Base-by-base conservation (phyloP, 2,329 filamentous ascomycete species). In the Hawksworthiomyces lignivorus region DNA sequence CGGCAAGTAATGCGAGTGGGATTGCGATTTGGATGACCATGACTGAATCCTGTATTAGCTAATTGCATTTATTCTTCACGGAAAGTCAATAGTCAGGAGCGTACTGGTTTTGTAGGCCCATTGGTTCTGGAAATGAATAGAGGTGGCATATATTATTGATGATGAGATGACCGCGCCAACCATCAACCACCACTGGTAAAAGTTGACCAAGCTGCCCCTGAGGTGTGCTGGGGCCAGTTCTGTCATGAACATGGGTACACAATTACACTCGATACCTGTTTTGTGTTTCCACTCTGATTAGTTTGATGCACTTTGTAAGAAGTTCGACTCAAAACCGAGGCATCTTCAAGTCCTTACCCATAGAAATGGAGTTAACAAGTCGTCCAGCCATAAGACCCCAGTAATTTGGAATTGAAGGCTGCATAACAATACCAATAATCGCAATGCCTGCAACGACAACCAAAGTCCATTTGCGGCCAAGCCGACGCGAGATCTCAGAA, bases 191-290 rank as follows among this genome's bases (percentile, higher is more conserved):
- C 30, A 30, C 32, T 20, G 45, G 39, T 47, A 49, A 30, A 42
- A 47, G 39, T 45, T 47, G 41, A 46, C 39, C 33, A 51, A 24
- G 20, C 36, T 46, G 7, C 48, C 50, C 4, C 50, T 44, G 7
- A 52, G 29, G 12, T 32, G 34, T 7, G 44, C 36, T 0, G 50
- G 48, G 3, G 46, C 44, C 7, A 49, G 44, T 39, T 52, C 48
- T 1, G 46, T 41, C 32, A 50, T 42, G 21, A 47, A 52, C 15
- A 52, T 48, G 5, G 50, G 48, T 3, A 47, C 46, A 15, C 43
- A 43, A 17, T 44, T 44, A 4, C 46, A 42, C 5, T 46, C 48
- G 1, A 45, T 30, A 15, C 42, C 42, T n/a, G n/a, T n/a, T n/a
- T n/a, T n/a, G n/a, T n/a, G n/a, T n/a, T n/a, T n/a, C n/a, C n/a